Evolutionary conservation across 2,329 filamentous ascomycete genomes (phyloP).

Genomic region (Sporothrix protearum): DNA sequence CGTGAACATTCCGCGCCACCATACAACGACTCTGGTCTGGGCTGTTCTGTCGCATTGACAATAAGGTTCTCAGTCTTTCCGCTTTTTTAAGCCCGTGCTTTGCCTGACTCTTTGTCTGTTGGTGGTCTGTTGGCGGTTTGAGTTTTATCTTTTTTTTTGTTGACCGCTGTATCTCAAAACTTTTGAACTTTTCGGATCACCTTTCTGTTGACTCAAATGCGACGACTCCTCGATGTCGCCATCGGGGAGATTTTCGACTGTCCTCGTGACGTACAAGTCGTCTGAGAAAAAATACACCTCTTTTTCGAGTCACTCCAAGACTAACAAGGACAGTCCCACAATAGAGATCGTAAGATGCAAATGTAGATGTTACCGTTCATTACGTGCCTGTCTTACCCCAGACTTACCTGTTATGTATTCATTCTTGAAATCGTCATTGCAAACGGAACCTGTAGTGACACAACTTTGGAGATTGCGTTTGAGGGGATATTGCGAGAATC

Average conservation of each 20-base stretch:
- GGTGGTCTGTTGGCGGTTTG: background rate
- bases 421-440: background rate
- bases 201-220: background rate
- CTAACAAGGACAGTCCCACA: background rate
- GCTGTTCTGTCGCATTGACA: background rate
- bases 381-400: background rate
- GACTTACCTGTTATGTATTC: background rate
- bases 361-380: background rate
- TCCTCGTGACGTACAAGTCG: background rate
- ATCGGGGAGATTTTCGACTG: background rate
- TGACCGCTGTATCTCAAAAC: background rate
- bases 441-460: background rate
- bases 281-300: background rate
- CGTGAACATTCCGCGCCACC: background rate
- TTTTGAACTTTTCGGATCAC: background rate
- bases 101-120: background rate
- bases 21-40: background rate
- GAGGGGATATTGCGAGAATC: background rate
- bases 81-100: background rate
- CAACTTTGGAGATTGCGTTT: background rate
- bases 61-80: background rate
- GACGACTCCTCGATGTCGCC: background rate
- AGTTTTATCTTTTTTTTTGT: background rate
- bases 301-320: background rate
- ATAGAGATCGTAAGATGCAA: background rate